A percentile compares a stretch with the other conserved stretches of the same genome.
phyloP scores from a whole-genome alignment of 257 asterid genomes.

The Solanum tarijense region DNA sequence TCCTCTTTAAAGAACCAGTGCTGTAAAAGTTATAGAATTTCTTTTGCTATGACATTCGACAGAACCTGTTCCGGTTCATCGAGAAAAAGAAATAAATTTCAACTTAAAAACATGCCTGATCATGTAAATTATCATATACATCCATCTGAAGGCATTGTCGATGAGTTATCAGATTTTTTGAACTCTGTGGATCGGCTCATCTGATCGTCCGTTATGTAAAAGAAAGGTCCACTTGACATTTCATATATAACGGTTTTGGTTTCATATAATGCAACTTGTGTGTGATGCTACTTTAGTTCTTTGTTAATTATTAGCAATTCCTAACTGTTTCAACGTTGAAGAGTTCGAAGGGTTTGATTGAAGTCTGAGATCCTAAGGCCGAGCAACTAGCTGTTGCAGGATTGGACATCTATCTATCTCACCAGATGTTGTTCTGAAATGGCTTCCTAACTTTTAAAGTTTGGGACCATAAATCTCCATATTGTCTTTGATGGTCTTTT shows the following conservation, averaged over 20 bases:
- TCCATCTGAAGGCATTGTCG: background rate
- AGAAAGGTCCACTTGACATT: background rate
- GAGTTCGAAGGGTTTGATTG: background rate
- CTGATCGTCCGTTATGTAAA: background rate
- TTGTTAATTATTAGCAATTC: background rate
- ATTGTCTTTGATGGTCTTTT: background rate
- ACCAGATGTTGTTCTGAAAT: background rate
- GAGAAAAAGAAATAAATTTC: background rate
- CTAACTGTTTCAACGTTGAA: background rate
- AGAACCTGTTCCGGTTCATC: background rate
- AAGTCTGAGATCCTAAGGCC: background rate
- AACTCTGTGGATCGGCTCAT: background rate
- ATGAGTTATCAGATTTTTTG: background rate
- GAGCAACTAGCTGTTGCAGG: background rate
- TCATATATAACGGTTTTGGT: background rate
- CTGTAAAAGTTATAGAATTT: background rate
- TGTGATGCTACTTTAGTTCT: background rate
- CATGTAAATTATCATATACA: background rate
- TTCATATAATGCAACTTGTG: background rate
- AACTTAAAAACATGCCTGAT: background rate
- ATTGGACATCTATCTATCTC: background rate
- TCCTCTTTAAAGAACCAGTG: background rate
- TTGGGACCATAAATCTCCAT: background rate
- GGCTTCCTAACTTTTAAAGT: background rate
- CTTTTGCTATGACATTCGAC: background rate